A percentile compares a stretch with the other conserved stretches of the same genome.
These are phyloP conservation scores for Bothriochloa decipiens DNA, from an alignment of 176 grass and related monocot species.

Conservation along the genomic window DNA sequence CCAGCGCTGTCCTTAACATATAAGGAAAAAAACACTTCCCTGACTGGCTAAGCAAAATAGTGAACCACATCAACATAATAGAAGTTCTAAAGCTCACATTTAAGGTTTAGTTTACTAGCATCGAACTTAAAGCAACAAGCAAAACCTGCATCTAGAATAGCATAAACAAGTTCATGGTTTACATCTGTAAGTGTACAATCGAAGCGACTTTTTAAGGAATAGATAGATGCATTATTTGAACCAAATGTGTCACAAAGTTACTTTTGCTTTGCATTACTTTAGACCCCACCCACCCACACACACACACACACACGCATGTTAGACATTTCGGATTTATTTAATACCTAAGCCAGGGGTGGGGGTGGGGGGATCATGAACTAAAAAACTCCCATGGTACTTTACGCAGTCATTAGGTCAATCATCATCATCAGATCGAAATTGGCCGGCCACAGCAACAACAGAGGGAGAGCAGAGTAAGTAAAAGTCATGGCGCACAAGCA, in stretches of 20 bases:
- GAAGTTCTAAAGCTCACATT: not conserved
- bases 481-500: not conserved
- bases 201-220: not conserved
- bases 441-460: not conserved
- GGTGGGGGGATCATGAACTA: not conserved
- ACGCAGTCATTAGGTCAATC: not conserved
- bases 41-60: not conserved
- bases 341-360: not conserved
- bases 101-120: slow-evolving; percentile 12
- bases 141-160: not conserved
- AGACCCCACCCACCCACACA: too few relatives aligned
- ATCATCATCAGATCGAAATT: slow-evolving; percentile 5
- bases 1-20: not conserved
- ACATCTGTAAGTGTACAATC: not conserved
- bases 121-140: not conserved
- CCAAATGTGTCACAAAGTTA: not conserved
- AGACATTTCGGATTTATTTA: not conserved
- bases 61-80: not conserved
- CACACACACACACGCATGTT: too few relatives aligned
- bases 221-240: not conserved
- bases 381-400: not conserved
- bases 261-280: not conserved
- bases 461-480: not conserved
- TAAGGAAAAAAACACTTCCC: not conserved
- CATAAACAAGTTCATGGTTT: not conserved